Base-by-base conservation (phyloP, 768 basidiomycete genomes). In the Cantharellus anzutake region DNA sequence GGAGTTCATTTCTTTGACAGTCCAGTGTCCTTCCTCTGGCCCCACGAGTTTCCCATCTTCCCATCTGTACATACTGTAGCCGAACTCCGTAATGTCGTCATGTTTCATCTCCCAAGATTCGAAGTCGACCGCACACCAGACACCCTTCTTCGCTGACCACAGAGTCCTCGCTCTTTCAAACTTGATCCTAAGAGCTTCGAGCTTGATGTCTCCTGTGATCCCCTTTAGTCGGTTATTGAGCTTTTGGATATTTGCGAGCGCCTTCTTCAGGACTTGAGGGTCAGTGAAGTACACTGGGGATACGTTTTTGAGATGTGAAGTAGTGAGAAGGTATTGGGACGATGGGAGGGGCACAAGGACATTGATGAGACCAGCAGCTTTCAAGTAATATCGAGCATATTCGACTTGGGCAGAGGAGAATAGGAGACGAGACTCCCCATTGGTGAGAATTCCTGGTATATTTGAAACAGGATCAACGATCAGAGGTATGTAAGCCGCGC, bases 371-470 rank as follows among this genome's bases (percentile, higher is more conserved):
- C 75, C 71, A 76, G 83, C 81, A 1, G 81, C 79, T 66, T 86
- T 79, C 57, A 91, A 75, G 83, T 84, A 92, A 69, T 90, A 89
- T 57, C 86, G 75, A 20, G 85, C 69, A 69, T 89, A 92, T 68
- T 92, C 87, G 63, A 90, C 77, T 70, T 92, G 88, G 3, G 80
- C 80, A 14, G 83, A 86, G 35, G 89, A 84, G 67, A 86, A 87
- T 56, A 90, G 71, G 37, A 91, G 75, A n/a, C 88, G 80, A 3
- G 80, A 76, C 69, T 89, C 83, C 62, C 84, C 86, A 56, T 76
- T 82, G 37, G 74, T 72, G 59, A 87, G 75, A 0, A 81, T 86
- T 4, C 81, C 84, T 84, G 56, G 20, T 29, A 29, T 29, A 29
- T 29, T 29, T 29, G 60, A 16, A 34, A n/a, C 11, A 41, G 14